phyloP scores from a whole-genome alignment of 2,329 filamentous ascomycete species.

The Pseudogymnoascus sp. region DNA sequence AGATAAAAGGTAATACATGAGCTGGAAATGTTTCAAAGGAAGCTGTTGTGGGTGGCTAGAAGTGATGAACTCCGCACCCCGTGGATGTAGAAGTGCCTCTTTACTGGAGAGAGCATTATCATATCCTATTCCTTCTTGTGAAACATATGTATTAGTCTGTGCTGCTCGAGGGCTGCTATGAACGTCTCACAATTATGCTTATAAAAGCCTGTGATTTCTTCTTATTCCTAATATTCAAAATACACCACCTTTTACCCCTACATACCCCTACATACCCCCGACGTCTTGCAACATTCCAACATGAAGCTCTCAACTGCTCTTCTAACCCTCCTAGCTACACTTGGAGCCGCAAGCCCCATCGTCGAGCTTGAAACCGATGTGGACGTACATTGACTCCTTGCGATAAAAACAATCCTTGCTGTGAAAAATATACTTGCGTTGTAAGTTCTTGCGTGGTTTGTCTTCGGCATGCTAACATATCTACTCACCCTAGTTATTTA shows the following conservation, averaged over 20 bases:
- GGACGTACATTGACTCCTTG: not conserved
- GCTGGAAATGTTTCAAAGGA: not conserved
- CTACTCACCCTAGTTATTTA: not conserved
- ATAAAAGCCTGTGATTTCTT: no score
- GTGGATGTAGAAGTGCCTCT: not conserved
- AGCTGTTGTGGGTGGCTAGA: not conserved
- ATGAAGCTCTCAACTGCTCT: not conserved
- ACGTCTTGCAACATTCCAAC: not conserved
- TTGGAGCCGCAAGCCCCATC: not conserved
- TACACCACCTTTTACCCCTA: no score
- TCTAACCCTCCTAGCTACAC: not conserved
- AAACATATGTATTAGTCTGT: not conserved
- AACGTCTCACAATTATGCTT: no score
- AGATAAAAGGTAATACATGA: not conserved
- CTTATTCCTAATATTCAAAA: no score
- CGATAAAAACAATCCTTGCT: not conserved
- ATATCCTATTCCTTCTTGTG: not conserved
- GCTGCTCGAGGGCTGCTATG: not conserved
- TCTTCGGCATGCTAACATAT: not conserved
- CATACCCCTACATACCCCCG: not conserved
- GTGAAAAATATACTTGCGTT: not conserved
- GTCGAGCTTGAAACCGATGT: no score
- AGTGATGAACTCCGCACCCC: not conserved
- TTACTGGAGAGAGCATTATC: not conserved
- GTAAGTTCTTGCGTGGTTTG: not conserved